These are phyloP conservation scores for Aotearoamyces nothofagi DNA, from an alignment of 2,329 filamentous ascomycete genomes.

Conservation along the genomic window DNA sequence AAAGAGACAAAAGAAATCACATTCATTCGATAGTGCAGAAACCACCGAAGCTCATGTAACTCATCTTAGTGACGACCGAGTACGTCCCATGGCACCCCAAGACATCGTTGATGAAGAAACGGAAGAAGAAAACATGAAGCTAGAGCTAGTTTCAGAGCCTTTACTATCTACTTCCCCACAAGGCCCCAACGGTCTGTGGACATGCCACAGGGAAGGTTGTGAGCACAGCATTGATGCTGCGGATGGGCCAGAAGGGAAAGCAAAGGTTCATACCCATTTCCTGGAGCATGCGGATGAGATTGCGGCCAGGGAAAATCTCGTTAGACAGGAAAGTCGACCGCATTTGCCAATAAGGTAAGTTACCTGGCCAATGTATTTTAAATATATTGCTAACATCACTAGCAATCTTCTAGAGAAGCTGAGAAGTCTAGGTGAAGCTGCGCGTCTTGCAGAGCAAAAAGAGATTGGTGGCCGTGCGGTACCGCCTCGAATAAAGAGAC, in stretches of 20 bases:
- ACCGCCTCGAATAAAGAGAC: slow-evolving; percentile 28
- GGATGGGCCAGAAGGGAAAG: slow-evolving; percentile 36
- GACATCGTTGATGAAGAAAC: background rate
- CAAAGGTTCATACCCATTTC: slow-evolving; percentile 44
- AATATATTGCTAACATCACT: slow-evolving; percentile 4
- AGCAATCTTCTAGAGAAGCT: slow-evolving; percentile 43
- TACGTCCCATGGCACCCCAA: no score
- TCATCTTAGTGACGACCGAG: no score
- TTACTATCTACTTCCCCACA: slow-evolving; percentile 32
- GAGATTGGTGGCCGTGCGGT: slow-evolving; percentile 21
- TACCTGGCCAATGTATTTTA: no score
- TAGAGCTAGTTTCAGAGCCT: slow-evolving; percentile 18
- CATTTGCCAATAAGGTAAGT: slow-evolving; percentile 41
- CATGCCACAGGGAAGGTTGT: slow-evolving; percentile 49
- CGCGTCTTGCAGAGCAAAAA: slow-evolving; percentile 11
- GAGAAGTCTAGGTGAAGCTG: slow-evolving; percentile 27
- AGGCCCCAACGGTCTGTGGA: slow-evolving; percentile 49
- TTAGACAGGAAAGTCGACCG: slow-evolving; percentile 39
- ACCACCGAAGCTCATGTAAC: no score
- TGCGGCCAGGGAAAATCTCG: slow-evolving; percentile 27
- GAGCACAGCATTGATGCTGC: slow-evolving; percentile 46
- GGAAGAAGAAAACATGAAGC: slow-evolving; percentile 6
- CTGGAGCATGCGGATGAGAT: slow-evolving; percentile 41
- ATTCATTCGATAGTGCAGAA: no score
- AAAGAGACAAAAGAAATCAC: slow-evolving; percentile 1